Percentiles rank a stretch among this genome's conserved stretches.
phyloP scores from a whole-genome alignment of 2,329 filamentous ascomycete genomes.

The Epichloe sylvatica region DNA sequence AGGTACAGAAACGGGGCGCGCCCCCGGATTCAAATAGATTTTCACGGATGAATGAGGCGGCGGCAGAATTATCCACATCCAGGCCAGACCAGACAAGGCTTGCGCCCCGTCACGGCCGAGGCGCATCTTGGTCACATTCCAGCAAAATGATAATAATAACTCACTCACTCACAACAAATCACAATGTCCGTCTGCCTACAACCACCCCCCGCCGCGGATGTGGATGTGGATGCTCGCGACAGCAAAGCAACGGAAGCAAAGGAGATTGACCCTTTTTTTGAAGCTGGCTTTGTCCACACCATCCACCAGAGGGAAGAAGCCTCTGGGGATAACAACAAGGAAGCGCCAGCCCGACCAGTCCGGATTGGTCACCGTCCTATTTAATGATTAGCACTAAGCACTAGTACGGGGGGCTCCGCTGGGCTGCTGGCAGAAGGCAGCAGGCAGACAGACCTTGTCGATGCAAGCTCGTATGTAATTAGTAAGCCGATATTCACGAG shows the following conservation, averaged over 20 bases:
- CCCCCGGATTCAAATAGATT: constrained; percentile 5
- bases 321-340: no score
- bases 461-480: no score
- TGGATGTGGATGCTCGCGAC: neutral
- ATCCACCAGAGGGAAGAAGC: no score
- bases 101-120: neutral
- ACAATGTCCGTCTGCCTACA: neutral
- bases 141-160: neutral
- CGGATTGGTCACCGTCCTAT: no score
- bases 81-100: neutral
- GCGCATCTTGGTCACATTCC: constrained; percentile 1
- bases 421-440: no score
- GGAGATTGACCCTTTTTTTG: no score
- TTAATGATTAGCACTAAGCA: no score
- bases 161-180: neutral
- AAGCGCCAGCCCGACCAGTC: no score
- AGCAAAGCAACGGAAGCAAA: neutral
- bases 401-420: no score
- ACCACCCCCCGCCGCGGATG: neutral
- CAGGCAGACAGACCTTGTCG: no score
- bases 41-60: constrained; percentile 5
- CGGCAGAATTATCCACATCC: constrained; percentile 6
- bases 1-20: neutral
- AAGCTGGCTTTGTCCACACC: neutral
- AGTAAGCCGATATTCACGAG: no score